Percentiles rank a stretch among this genome's conserved stretches.
Conservation (phyloP, 1,284 basidiomycete species). For the Cerioporus squamosus region DNA sequence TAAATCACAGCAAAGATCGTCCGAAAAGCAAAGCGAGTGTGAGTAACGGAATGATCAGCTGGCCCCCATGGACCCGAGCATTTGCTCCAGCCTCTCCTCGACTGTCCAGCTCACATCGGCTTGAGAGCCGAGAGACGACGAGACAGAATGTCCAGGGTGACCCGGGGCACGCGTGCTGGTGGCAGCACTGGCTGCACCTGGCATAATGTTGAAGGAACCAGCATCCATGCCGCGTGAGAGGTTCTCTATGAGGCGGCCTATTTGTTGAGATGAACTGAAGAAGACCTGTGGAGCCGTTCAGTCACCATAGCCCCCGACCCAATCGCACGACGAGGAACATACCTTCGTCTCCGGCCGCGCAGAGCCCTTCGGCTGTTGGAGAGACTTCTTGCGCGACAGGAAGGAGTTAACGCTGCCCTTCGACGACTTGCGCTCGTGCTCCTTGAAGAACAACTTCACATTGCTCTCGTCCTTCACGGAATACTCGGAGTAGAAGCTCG, state of each 20-base stretch:
- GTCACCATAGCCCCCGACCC: constrained; percentile 5
- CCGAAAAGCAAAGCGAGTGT: constrained; percentile 18
- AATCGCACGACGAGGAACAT: constrained; percentile 25
- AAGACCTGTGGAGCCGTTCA: constrained; percentile 59
- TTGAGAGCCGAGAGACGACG: constrained; percentile 65
- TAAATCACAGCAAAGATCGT: constrained; percentile 20
- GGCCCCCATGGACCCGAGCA: constrained; percentile 62
- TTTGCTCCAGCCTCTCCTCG: constrained; percentile 75
- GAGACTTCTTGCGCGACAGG: constrained; percentile 57
- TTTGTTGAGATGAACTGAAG: constrained; percentile 76
- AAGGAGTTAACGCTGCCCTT: constrained; percentile 69
- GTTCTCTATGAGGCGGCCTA: constrained; percentile 79
- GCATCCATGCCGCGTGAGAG: constrained; percentile 79
- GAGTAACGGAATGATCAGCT: constrained; percentile 9
- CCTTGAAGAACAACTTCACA: constrained; percentile 73
- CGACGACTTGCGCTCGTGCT: constrained; percentile 67
- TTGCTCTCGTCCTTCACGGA: constrained; percentile 63
- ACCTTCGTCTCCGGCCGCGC: constrained; percentile 82
- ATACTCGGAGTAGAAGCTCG: constrained; percentile 77
- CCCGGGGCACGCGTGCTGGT: constrained; percentile 33
- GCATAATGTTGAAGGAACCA: constrained; percentile 76
- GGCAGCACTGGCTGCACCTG: constrained; percentile 30
- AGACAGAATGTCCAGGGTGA: constrained; percentile 52
- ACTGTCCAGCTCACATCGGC: constrained; percentile 69
- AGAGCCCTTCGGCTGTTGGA: constrained; percentile 44